Evolutionary conservation across 1,284 basidiomycete species (phyloP), one percentile per base, ranked within the genome.

Genomic region (Cryptococcus deneoformans): DNA sequence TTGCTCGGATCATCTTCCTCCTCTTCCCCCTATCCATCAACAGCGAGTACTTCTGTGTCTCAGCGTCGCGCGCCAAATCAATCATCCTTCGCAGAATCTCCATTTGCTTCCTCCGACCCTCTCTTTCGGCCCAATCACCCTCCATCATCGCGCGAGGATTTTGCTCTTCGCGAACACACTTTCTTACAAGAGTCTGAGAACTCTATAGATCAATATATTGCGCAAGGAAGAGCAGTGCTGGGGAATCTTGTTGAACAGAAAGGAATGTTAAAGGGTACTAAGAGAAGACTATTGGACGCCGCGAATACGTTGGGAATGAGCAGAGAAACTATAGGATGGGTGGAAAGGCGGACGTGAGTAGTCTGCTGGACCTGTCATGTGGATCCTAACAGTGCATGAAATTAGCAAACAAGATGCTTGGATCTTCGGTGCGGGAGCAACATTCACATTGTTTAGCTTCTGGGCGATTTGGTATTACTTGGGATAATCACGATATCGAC

Each of bases 231-330:
- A 60, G 90, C 92, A 24, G 91, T 92, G 38, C 76, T 95, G 64
- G 90, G 93, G 61, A 93, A 92, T 71, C 79, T 97, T 42, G 86
- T 90, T 45, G 92, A 93, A 74, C 93, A 97, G 79, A 82, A 90
- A 57, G 89, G 89, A 66, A 86, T 96, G 73, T 79, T 97, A 60
- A 96, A 96, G 77, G 92, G 92, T 6, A 95, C 93, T 0, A 88
- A 90, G 70, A 83, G 85, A 63, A 82, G 89, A 57, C 76, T 97
- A 50, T 76, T 95, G 57, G 87, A 90, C 71, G 88, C 91, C 44
- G 93, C 93, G 45, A 96, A 96, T 77, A 94, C 92, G 14, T 77
- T 97, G 50, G 94, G 94, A 0, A 78, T 97, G 68, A 92, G 91
- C 73, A 82, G 92, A 62, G 85, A 94, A 73, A 92, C 94, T 29